Evolutionary conservation across 2,329 filamentous ascomycete genomes (phyloP).

Genomic region (Aspergillus chevalieri): DNA sequence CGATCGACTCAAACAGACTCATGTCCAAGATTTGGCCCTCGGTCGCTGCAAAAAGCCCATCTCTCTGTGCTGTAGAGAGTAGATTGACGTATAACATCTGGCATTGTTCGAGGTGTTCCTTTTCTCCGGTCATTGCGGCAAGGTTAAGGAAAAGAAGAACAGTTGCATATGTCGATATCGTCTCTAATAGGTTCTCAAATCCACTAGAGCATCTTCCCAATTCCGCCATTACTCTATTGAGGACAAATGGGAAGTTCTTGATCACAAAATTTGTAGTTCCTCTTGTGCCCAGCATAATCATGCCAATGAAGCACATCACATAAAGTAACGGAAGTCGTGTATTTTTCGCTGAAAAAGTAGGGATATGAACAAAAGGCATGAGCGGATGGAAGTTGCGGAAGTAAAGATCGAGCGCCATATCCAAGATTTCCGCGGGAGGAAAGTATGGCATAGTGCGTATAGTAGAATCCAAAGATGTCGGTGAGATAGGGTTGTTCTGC

Average conservation of each 20-base stretch:
- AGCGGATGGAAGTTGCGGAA: conserved; percentile 50
- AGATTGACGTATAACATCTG: conserved; percentile 49
- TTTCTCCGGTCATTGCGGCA: conserved; percentile 45
- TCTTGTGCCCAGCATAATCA: conserved; percentile 48
- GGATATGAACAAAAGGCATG: conserved; percentile 49
- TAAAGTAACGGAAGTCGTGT: conserved; percentile 44
- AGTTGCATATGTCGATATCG: conserved; percentile 44
- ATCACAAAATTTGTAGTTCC: conserved; percentile 47
- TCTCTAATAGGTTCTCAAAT: conserved; percentile 34
- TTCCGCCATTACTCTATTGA: conserved; percentile 39
- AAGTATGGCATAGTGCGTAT: conserved; percentile 31
- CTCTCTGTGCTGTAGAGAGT: conserved; percentile 44
- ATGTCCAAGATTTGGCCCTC: conserved; percentile 40
- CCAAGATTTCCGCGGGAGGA: conserved; percentile 48
- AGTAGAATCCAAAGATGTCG: conserved; percentile 15
- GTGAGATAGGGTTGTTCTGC: conserved; percentile 11
- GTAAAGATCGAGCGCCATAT: conserved; percentile 50
- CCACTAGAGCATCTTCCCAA: conserved; percentile 38
- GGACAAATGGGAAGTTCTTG: conserved; percentile 36
- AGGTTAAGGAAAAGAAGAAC: conserved; percentile 45
- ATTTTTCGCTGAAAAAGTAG: conserved; percentile 47
- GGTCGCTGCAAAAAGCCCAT: conserved; percentile 46
- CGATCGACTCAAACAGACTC: conserved; percentile 37
- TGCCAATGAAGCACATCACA: conserved; percentile 49
- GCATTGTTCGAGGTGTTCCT: conserved; percentile 41